Percentiles rank a stretch among this genome's conserved stretches.
Conservation (phyloP, 345 rosid genomes). For the Populus simonii region DNA sequence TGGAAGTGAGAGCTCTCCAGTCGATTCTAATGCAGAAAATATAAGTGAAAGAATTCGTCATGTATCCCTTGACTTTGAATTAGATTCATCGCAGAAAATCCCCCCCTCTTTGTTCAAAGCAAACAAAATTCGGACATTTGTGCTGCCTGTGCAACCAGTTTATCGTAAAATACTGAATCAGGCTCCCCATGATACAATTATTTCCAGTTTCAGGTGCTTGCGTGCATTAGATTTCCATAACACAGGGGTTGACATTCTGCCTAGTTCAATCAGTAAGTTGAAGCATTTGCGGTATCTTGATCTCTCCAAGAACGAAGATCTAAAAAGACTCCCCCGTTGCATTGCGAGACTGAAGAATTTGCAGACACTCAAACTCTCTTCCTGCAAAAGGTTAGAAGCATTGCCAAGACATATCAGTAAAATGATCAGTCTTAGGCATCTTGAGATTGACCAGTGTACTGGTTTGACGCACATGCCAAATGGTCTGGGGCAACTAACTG, state of each 20-base stretch:
- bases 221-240: conserved; percentile 8
- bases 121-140: conserved; percentile 10
- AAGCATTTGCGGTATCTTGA: conserved; percentile 25
- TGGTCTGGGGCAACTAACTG: conserved; percentile 21
- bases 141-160: background rate
- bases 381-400: background rate
- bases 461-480: conserved; percentile 18
- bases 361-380: background rate
- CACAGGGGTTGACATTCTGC: conserved; percentile 2
- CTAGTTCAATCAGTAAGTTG: conserved; percentile 13
- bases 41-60: conserved; percentile 6
- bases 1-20: conserved; percentile 7
- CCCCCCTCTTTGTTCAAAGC: background rate
- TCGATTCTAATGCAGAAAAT: conserved; percentile 2
- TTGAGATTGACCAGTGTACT: background rate
- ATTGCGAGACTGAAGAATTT: conserved; percentile 15
- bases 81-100: background rate
- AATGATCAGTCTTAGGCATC: conserved; percentile 8
- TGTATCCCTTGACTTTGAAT: conserved; percentile 6
- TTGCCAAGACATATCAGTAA: conserved; percentile 11
- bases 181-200: background rate
- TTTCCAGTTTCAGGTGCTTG: conserved; percentile 8
- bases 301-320: accelerated
- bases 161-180: background rate
- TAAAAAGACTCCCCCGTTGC: conserved; percentile 14